Evolutionary conservation across 2,329 filamentous ascomycete species (phyloP).

Genomic region (Cercospora citrullina): DNA sequence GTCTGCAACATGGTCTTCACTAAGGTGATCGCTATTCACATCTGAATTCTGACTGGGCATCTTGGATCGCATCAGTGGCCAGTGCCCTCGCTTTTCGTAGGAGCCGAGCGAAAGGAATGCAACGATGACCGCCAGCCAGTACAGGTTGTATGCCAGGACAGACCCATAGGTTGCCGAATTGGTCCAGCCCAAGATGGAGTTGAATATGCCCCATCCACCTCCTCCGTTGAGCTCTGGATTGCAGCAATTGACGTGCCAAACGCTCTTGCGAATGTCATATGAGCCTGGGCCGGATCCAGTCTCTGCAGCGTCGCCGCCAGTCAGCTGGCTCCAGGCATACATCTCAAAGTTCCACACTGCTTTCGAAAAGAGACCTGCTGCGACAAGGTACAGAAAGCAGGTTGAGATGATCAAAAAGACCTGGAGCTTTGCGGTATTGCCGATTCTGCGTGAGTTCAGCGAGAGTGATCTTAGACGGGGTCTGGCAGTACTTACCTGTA

Average conservation of each 20-base stretch:
- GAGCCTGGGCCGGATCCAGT: slow-evolving; percentile 68
- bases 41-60: slow-evolving; percentile 5
- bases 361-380: slow-evolving; percentile 77
- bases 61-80: slow-evolving; percentile 46
- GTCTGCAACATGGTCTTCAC: slow-evolving; percentile 22
- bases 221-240: slow-evolving; percentile 71
- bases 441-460: slow-evolving; percentile 49
- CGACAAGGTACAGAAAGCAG: slow-evolving; percentile 80
- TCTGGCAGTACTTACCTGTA: slow-evolving; percentile 64
- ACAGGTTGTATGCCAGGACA: slow-evolving; percentile 82
- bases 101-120: slow-evolving; percentile 66
- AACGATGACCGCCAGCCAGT: slow-evolving; percentile 73
- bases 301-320: slow-evolving; percentile 64
- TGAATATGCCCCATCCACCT: slow-evolving; percentile 84
- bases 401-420: slow-evolving; percentile 80
- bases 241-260: slow-evolving; percentile 87
- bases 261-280: slow-evolving; percentile 74
- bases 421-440: slow-evolving; percentile 67
- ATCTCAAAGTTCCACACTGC: slow-evolving; percentile 73
- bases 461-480: not conserved
- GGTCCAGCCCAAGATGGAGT: slow-evolving; percentile 80
- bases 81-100: slow-evolving; percentile 59
- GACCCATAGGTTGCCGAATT: slow-evolving; percentile 88
- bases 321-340: slow-evolving; percentile 64
- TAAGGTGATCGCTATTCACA: slow-evolving; percentile 28